Evolutionary conservation across 2,329 filamentous ascomycete species (phyloP).

Genomic region (Incumbomyces lentus): DNA sequence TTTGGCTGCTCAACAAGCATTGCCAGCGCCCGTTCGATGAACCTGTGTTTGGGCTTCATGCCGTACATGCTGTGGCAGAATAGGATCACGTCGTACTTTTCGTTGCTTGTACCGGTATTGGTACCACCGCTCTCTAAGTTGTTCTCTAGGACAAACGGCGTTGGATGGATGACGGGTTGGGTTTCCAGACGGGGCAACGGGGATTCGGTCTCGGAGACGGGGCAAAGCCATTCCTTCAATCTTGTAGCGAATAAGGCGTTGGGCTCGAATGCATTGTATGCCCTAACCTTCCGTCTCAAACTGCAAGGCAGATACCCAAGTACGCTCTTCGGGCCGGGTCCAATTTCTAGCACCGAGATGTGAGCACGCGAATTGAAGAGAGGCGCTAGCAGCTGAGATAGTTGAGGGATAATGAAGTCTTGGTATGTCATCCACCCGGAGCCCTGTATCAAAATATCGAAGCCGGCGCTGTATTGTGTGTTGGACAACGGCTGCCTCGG

Average conservation of each 20-base stretch:
- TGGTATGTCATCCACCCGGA: constrained; percentile 33
- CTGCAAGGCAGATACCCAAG: constrained; percentile 38
- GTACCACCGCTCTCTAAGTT: constrained; percentile 16
- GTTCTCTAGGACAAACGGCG: constrained; percentile 30
- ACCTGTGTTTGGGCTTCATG: constrained; percentile 40
- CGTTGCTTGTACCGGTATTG: constrained; percentile 14
- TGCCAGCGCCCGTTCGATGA: constrained; percentile 38
- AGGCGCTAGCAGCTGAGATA: constrained; percentile 33
- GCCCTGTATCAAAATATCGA: constrained; percentile 33
- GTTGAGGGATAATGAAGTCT: constrained; percentile 44
- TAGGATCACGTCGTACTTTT: constrained; percentile 46
- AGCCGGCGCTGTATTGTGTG: constrained; percentile 40
- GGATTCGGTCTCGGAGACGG: constrained; percentile 19
- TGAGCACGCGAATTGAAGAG: constrained; percentile 31
- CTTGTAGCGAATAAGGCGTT: constrained; percentile 36
- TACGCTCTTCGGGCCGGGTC: constrained; percentile 47
- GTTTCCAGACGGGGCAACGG: constrained; percentile 35
- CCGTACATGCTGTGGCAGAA: constrained; percentile 58
- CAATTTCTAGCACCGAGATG: constrained; percentile 50
- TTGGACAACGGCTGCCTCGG: constrained; percentile 33
- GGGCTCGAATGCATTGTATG: constrained; percentile 47
- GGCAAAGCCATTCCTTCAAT: constrained; percentile 35
- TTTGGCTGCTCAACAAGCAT: constrained; percentile 35
- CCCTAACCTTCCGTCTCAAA: constrained; percentile 36
- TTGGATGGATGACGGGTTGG: constrained; percentile 30